Evolutionary conservation across 2,329 filamentous ascomycete species (phyloP), one percentile per base, ranked within the genome.

Genomic region (Hypoxylon sp.): DNA sequence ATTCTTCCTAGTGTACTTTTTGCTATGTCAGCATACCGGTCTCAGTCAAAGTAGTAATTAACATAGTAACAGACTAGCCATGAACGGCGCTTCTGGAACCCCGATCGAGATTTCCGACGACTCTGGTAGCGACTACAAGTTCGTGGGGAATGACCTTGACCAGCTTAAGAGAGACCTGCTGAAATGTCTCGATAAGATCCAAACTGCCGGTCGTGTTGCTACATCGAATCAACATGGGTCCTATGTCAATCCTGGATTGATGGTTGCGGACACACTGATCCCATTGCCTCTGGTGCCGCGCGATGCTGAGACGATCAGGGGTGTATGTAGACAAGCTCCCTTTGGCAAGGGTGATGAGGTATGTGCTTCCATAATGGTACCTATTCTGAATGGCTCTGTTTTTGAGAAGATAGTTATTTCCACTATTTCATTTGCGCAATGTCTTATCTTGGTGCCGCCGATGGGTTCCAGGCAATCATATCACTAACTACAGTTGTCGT

Each of bases 281-380:
- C 67, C 75, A 3, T 66, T 79, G 4, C 78, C 77, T 1, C 54
- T 79, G 3, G 51, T 70, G 5, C 39, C 67, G 8, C 67, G 65
- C 5, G 75, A 79, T 53, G 77, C 76, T 0, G 66, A 73, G 19
- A 47, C 44, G 0, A 76, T 79, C 48, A 75, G 71, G 37, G 57
- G 55, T 17, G 65, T 54, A 24, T 76, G 71, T 17, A 68, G 65
- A 42, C 71, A 77, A 48, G 77, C 78, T 3, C 79, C 81, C 0
- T 83, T 80, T 65, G 79, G 80, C 10, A 79, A 77, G 54, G 80
- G 79, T 0, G 75, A 76, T 1, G 63, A 80, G 48, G 61, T 65
- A 62, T 17, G 60, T 47, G 31, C 3, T 33, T 14, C n/a, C n/a
- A n/a, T n/a, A n/a, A n/a, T n/a, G n/a, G n/a, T n/a, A n/a, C n/a